phyloP scores from a whole-genome alignment of 768 basidiomycete species.

The Psilocybe tampanensis region DNA sequence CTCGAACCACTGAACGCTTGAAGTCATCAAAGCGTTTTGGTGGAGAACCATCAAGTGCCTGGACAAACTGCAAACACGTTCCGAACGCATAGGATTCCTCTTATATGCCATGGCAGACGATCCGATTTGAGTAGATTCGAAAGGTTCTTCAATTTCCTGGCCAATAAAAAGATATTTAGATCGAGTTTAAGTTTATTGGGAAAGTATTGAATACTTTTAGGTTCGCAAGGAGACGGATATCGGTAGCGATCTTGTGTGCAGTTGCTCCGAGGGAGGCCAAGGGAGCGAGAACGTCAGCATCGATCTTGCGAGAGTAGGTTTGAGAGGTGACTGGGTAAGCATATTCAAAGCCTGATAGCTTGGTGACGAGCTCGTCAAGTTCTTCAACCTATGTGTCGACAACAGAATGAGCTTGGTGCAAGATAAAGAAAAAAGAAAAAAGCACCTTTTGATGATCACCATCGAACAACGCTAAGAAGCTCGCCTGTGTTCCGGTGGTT shows the following conservation, averaged over 20 bases:
- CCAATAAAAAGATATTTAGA: background rate
- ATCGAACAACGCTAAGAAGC: constrained; percentile 92
- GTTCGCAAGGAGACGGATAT: constrained; percentile 91
- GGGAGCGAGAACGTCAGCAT: constrained; percentile 88
- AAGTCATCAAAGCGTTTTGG: constrained; percentile 95
- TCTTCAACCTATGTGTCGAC: constrained; percentile 66
- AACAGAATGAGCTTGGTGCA: background rate
- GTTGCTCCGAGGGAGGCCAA: constrained; percentile 91
- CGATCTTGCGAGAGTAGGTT: constrained; percentile 98
- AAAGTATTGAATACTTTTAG: constrained; percentile 66
- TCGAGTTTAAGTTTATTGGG: background rate
- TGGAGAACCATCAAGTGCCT: constrained; percentile 95
- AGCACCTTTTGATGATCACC: constrained; percentile 89
- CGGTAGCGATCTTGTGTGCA: constrained; percentile 97
- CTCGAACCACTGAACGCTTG: constrained; percentile 97
- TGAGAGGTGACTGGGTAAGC: constrained; percentile 98
- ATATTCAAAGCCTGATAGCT: constrained; percentile 89
- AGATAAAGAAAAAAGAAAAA: background rate
- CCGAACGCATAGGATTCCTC: constrained; percentile 98
- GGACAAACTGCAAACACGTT: constrained; percentile 95
- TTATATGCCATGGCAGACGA: constrained; percentile 99
- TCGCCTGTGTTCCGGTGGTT: constrained; percentile 98
- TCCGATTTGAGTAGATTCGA: constrained; percentile 98
- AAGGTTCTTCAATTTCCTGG: constrained; percentile 97
- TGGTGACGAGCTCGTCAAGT: constrained; percentile 86